These are phyloP conservation scores for Cenchrus purpureus DNA, from an alignment of 176 grass and related monocot species.

Conservation along the genomic window DNA sequence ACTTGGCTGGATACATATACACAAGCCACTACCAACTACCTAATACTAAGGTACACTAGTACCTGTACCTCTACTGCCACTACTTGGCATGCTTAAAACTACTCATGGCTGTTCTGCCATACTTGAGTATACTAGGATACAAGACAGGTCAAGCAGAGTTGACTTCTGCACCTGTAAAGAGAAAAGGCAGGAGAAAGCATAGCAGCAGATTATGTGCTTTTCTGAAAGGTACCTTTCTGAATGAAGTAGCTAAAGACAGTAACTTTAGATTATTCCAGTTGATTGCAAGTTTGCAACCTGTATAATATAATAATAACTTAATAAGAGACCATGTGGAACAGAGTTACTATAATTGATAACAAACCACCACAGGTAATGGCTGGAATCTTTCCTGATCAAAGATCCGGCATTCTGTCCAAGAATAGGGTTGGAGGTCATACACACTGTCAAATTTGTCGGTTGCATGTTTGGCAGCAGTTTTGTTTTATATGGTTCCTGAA, in stretches of 20 bases:
- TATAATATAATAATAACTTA: not conserved
- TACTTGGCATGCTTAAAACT: no score
- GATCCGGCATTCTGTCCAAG: not conserved
- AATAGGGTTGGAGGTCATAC: not conserved
- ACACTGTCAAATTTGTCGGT: slow-evolving; percentile 11
- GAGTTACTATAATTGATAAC: slow-evolving; percentile 13
- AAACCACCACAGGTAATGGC: not conserved
- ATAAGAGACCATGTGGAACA: slow-evolving; percentile 8
- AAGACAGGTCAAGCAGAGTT: no score
- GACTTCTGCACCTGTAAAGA: no score
- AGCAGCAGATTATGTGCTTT: no score
- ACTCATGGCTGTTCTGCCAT: no score
- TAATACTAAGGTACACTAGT: no score
- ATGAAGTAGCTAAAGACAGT: not conserved
- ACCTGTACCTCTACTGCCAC: no score
- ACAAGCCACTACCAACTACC: no score
- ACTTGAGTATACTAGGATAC: no score
- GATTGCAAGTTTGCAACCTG: not conserved
- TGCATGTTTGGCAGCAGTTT: not conserved
- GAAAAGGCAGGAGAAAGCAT: no score
- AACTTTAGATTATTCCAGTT: not conserved
- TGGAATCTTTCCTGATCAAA: slow-evolving; percentile 24
- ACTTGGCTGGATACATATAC: no score
- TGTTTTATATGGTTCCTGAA: not conserved
- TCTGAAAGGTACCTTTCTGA: slow-evolving; percentile 9